These are phyloP conservation scores for Trifolium fragiferum DNA, from an alignment of 306 rosid species.

Conservation along the genomic window DNA sequence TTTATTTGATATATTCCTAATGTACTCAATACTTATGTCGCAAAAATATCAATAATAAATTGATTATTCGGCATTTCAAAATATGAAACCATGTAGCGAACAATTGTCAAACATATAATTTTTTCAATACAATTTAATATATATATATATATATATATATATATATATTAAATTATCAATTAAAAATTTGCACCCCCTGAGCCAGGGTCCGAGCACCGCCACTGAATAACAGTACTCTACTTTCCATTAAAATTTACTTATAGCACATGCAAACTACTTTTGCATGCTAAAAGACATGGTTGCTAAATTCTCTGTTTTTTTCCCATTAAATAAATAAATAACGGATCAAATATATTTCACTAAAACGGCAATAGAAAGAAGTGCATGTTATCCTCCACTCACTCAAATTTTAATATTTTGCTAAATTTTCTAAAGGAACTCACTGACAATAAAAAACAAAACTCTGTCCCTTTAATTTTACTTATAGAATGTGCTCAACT, in stretches of 20 bases:
- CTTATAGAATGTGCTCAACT: slow-evolving; percentile 44
- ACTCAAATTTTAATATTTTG: slow-evolving; percentile 42
- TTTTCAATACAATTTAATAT: no score
- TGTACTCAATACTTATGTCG: no score
- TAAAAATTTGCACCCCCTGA: no score
- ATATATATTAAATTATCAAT: no score
- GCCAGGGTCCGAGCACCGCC: no score
- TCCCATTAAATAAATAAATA: slow-evolving; percentile 31
- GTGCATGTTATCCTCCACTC: slow-evolving; percentile 74
- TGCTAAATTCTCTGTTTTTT: slow-evolving; percentile 43
- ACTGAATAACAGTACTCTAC: not conserved
- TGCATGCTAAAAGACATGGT: slow-evolving; percentile 41
- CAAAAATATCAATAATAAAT: no score
- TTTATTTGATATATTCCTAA: no score
- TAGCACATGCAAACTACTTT: slow-evolving; percentile 67
- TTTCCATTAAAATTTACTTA: slow-evolving; percentile 36
- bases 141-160: no score
- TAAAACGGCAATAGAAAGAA: slow-evolving; percentile 40
- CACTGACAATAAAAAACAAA: slow-evolving; percentile 47
- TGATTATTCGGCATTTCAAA: no score
- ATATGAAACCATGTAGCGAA: no score
- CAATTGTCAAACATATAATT: no score
- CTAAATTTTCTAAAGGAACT: slow-evolving; percentile 26
- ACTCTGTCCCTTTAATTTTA: slow-evolving; percentile 43
- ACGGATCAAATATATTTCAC: slow-evolving; percentile 20